Evolutionary conservation across 1,139 yeast genomes (phyloP).

Genomic region (Scheffersomyces titani): DNA sequence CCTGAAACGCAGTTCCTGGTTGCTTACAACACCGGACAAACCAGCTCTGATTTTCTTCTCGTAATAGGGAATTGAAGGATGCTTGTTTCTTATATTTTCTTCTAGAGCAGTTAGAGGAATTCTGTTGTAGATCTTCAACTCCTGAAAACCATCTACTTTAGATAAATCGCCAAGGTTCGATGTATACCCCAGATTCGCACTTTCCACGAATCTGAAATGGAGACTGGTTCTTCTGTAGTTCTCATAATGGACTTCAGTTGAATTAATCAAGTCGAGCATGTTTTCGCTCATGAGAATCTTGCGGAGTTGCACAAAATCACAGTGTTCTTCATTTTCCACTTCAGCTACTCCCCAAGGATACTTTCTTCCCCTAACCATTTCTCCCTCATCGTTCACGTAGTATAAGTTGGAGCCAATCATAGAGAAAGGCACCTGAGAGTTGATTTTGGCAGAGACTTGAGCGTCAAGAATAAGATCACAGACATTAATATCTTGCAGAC

Average conservation of each 20-base stretch:
- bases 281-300: conserved; percentile 52
- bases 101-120: conserved; percentile 39
- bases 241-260: conserved; percentile 61
- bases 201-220: conserved; percentile 32
- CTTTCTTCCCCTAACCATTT: conserved; percentile 58
- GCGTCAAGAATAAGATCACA: conserved; percentile 56
- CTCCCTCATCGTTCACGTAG: conserved; percentile 31
- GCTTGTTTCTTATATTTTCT: conserved; percentile 39
- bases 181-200: conserved; percentile 1
- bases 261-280: conserved; percentile 58
- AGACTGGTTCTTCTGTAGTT: conserved; percentile 49
- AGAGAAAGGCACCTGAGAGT: conserved; percentile 55
- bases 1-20: conserved; percentile 63
- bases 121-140: conserved; percentile 29
- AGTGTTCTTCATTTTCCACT: conserved; percentile 62
- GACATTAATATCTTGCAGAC: conserved; percentile 50
- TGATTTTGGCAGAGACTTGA: conserved; percentile 29
- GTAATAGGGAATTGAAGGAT: conserved; percentile 49
- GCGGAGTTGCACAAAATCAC: conserved; percentile 63
- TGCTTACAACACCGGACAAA: conserved; percentile 48
- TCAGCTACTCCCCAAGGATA: conserved; percentile 79
- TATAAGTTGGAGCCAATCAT: conserved; percentile 53
- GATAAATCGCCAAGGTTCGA: conserved; percentile 1
- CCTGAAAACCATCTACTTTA: conserved; percentile 17
- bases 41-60: conserved; percentile 46